Evolutionary conservation across 2,329 filamentous ascomycete genomes (phyloP).

Genomic region (Microcyclospora pomicola): DNA sequence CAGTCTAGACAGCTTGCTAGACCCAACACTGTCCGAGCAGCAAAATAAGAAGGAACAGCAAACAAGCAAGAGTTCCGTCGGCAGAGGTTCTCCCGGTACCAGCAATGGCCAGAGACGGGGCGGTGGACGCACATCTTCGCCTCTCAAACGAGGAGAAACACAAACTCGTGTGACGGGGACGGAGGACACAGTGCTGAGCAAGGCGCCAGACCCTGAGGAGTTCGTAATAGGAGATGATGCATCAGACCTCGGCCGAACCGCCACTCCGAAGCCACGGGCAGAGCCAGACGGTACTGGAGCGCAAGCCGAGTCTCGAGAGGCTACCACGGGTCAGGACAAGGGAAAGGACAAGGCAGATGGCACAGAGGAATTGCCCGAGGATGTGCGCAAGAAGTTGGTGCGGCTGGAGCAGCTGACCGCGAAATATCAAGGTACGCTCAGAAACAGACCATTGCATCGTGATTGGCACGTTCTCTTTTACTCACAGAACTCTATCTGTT

Average conservation of each 20-base stretch:
- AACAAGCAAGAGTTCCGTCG: too few relatives aligned
- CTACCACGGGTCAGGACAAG: constrained; percentile 13
- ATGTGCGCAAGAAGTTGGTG: constrained; percentile 61
- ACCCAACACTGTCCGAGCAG: constrained; percentile 70
- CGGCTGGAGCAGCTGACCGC: constrained; percentile 83
- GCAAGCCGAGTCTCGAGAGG: constrained; percentile 7
- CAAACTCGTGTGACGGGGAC: constrained; percentile 12
- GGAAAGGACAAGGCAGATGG: constrained; percentile 24
- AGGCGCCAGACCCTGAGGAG: constrained; percentile 66
- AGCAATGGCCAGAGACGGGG: background rate
- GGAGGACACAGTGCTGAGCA: constrained; percentile 6
- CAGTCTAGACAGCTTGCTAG: constrained; percentile 24
- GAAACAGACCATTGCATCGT: constrained; percentile 8
- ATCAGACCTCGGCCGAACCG: constrained; percentile 43
- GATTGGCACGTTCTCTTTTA: constrained; percentile 17
- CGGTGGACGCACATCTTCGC: constrained; percentile 24
- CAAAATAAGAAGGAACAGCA: constrained; percentile 56
- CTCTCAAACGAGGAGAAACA: constrained; percentile 32
- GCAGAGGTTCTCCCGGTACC: background rate
- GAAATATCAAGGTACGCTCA: constrained; percentile 60
- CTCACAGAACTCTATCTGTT: constrained; percentile 14
- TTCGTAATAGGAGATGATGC: constrained; percentile 81
- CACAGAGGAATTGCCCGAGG: constrained; percentile 49
- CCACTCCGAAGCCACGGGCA: constrained; percentile 35
- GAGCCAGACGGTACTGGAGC: constrained; percentile 19